Conservation (phyloP, 768 basidiomycete genomes). For the Porphyrellus cyaneotinctus region DNA sequence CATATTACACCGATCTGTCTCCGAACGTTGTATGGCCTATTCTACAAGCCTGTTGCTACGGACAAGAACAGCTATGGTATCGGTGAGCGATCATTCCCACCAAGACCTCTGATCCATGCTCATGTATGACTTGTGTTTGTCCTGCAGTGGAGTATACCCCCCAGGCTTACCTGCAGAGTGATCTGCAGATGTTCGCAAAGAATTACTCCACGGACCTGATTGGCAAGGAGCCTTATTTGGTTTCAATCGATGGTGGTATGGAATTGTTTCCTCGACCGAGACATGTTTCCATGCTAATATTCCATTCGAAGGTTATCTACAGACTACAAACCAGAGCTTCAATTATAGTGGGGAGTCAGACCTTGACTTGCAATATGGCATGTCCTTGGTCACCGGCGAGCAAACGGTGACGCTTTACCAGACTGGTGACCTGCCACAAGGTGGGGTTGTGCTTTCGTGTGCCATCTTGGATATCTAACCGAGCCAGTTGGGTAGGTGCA, state of each 20-base stretch:
- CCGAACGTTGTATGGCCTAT: slow-evolving; percentile 24
- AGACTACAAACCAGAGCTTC: slow-evolving; percentile 18
- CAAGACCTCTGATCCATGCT: neutral
- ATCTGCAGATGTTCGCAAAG: slow-evolving; percentile 33
- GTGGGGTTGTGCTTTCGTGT: slow-evolving; percentile 7
- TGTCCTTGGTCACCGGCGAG: slow-evolving; percentile 28
- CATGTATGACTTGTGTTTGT: neutral
- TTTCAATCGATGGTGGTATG: slow-evolving; percentile 37
- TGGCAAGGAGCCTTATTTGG: slow-evolving; percentile 27
- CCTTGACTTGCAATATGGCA: slow-evolving; percentile 32
- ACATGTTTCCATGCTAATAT: no score
- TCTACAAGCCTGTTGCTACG: slow-evolving; percentile 23
- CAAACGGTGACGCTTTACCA: slow-evolving; percentile 34
- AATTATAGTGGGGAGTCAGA: slow-evolving; percentile 28
- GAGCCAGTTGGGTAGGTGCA: slow-evolving; percentile 17
- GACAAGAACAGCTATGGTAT: slow-evolving; percentile 34
- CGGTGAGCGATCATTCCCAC: slow-evolving; percentile 13
- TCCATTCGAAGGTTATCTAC: slow-evolving; percentile 22
- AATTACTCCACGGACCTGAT: slow-evolving; percentile 17
- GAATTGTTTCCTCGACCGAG: neutral
- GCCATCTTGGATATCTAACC: neutral
- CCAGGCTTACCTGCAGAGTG: slow-evolving; percentile 27
- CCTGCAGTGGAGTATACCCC: slow-evolving; percentile 34
- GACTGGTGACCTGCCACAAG: slow-evolving; percentile 26
- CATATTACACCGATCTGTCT: slow-evolving; percentile 32